Evolutionary conservation across 2,329 filamentous ascomycete species (phyloP), one percentile per base, ranked within the genome.

Genomic region (Aspergillus hiratsukae): DNA sequence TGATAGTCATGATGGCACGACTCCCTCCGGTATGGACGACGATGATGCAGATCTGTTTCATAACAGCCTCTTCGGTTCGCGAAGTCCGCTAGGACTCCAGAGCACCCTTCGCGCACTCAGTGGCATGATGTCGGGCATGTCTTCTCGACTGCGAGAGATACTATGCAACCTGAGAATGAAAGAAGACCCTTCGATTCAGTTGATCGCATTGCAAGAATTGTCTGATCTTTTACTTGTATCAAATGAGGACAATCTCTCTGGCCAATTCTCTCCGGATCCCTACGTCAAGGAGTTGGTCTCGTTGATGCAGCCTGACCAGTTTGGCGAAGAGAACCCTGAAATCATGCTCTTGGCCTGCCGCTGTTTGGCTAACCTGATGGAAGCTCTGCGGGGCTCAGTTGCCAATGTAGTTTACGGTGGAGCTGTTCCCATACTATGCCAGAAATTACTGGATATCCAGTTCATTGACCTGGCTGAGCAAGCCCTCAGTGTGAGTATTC

Each of bases 381-480:
- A 99, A 73, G 95, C 93, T 27, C 79, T 99, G 29, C 92, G 94
- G 21, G 87, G 91, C 35, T 93, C 93, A 56, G 94, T 94, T 50
- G 90, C 91, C 11, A 97, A 96, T 70, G 91, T 99, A 14, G 94
- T 97, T 3, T 97, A 97, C 70, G 93, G 92, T n/a, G 91, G 91
- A 51, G 94, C 94, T 35, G 94, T 99, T 4, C 92, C 94, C 2
- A 87, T 99, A 11, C 79, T 99, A 27, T 97, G 94, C 76, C 90
- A 93, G 69, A 99, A 97, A 75, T 81, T 99, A 29, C 81, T 97
- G 58, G 92, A 97, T 74, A 97, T 97, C 48, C 88, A 93, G 59
- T 99, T 93, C 72, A 99, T 99, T 71, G 94, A 99, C 73, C 81
- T 99, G 53, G 95, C 95, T 40, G 94, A 99, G 76, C 95, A 99